Conservation (phyloP, 805 yeast species). For the Peterozyma toletana region DNA sequence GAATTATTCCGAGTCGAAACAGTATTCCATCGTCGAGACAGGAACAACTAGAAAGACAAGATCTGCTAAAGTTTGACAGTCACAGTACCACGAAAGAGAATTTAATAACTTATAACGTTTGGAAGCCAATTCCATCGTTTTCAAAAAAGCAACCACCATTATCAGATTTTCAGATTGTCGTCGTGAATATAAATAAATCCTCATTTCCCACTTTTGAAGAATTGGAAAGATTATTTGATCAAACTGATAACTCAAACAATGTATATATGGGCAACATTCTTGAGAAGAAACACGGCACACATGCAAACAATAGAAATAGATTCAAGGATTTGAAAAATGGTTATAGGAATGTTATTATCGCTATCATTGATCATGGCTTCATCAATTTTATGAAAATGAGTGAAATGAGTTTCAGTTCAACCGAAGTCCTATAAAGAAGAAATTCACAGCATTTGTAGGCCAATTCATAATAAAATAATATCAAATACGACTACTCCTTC, state of each 20-base stretch:
- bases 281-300: conserved; percentile 3
- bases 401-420: conserved; percentile 35
- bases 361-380: conserved; percentile 69
- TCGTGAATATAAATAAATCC: conserved; percentile 38
- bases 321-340: conserved; percentile 46
- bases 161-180: conserved; percentile 71
- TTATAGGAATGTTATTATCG: conserved; percentile 46
- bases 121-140: conserved; percentile 77
- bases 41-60: background rate
- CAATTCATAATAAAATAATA: too few relatives aligned
- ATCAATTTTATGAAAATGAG: conserved; percentile 55
- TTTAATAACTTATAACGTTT: conserved; percentile 52
- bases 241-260: conserved; percentile 13
- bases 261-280: background rate
- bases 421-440: too few relatives aligned
- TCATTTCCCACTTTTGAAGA: conserved; percentile 41
- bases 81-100: background rate
- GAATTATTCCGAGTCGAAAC: background rate
- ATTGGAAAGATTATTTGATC: conserved; percentile 27
- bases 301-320: conserved; percentile 16
- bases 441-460: too few relatives aligned
- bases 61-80: background rate
- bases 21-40: background rate
- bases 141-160: conserved; percentile 60
- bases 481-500: too few relatives aligned